These are phyloP conservation scores for Trapa incisa DNA, from an alignment of 345 rosid species.

Conservation along the genomic window DNA sequence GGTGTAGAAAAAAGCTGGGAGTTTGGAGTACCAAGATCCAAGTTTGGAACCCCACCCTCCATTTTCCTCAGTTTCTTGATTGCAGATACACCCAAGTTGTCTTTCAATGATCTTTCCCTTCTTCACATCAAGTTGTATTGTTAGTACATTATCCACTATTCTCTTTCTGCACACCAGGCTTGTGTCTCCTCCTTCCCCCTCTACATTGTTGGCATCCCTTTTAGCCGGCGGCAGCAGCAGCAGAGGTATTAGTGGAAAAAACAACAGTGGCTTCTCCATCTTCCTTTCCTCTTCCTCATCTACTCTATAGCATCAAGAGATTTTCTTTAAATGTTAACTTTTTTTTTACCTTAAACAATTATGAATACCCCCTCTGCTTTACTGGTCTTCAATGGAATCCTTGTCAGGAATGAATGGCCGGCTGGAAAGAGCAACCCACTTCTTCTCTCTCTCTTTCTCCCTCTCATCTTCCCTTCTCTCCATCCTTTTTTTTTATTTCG, in stretches of 20 bases:
- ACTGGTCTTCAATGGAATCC: conserved; percentile 22
- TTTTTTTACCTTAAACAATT: background rate
- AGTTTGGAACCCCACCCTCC: background rate
- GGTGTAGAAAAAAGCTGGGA: background rate
- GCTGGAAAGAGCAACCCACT: conserved; percentile 18
- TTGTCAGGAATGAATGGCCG: conserved; percentile 36
- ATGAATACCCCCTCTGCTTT: conserved; percentile 7
- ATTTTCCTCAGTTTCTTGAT: conserved; percentile 1
- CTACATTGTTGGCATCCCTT: background rate
- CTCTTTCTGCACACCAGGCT: conserved; percentile 5
- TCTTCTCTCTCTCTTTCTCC: conserved; percentile 18
- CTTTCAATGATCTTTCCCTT: conserved; percentile 6
- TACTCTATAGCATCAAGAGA: background rate
- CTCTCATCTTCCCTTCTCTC: conserved; percentile 8
- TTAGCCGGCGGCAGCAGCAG: conserved; percentile 2
- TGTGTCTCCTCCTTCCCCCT: background rate
- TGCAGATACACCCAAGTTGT: background rate
- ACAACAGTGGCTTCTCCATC: background rate
- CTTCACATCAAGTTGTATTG: conserved; percentile 7
- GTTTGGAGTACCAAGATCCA: conserved; percentile 10
- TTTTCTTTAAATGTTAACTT: background rate
- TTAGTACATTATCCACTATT: conserved; percentile 13
- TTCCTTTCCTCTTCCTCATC: background rate
- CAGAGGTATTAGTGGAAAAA: background rate
- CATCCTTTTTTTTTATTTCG: background rate